phyloP scores from a whole-genome alignment of 2,329 filamentous ascomycete species.

The Akanthomyces muscarius region DNA sequence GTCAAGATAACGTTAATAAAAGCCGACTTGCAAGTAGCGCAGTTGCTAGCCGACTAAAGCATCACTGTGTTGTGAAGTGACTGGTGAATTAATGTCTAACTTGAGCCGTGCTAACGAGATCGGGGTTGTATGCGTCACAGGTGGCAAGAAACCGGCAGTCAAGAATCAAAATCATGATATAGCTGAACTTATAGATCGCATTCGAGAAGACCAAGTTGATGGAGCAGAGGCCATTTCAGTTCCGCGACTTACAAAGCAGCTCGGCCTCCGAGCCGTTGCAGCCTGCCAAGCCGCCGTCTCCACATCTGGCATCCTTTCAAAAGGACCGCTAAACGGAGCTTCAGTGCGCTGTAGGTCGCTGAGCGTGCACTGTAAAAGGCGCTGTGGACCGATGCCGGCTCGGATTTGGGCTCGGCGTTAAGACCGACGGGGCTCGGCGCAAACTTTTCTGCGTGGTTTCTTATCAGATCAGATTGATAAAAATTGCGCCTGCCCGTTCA shows the following conservation, averaged over 20 bases:
- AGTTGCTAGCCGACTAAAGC: constrained; percentile 5
- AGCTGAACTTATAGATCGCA: background rate
- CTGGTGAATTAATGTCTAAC: background rate
- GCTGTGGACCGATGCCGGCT: constrained; percentile 18
- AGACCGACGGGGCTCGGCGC: constrained; percentile 16
- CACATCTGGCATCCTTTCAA: background rate
- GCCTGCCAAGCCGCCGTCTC: background rate
- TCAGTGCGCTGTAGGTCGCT: background rate
- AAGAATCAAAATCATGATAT: background rate
- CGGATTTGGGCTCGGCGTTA: constrained; percentile 18
- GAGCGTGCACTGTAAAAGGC: background rate
- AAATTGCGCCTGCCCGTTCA: constrained; percentile 25
- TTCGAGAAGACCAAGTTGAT: background rate
- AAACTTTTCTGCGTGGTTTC: constrained; percentile 25
- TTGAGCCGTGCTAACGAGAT: background rate
- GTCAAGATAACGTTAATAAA: background rate
- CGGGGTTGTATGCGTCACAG: background rate
- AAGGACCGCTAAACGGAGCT: background rate
- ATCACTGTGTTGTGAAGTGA: background rate
- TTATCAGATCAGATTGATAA: constrained; percentile 43
- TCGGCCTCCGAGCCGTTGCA: constrained; percentile 14
- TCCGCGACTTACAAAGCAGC: background rate
- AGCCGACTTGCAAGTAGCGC: background rate
- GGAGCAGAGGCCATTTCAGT: background rate
- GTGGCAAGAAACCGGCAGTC: background rate